Conservation (phyloP, 106 monocot genomes). For the Allium cepa region DNA sequence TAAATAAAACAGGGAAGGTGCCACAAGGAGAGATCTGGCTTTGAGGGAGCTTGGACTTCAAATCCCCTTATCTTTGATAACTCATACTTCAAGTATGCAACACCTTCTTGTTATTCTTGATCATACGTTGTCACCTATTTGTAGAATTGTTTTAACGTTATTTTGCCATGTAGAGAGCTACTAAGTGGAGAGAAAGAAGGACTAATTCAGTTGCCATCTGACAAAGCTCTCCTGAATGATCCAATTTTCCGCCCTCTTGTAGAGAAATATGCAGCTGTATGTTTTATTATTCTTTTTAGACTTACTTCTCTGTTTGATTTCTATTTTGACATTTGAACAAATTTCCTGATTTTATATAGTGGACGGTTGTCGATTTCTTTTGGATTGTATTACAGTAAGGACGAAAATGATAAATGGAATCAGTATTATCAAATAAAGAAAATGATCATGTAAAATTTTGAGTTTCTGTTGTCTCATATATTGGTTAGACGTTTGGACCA, state of each 20-base stretch:
- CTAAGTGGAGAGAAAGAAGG: slow-evolving; percentile 82
- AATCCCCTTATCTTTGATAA: slow-evolving; percentile 73
- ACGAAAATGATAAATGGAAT: not conserved
- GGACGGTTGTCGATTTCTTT: too few relatives aligned
- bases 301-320: not conserved
- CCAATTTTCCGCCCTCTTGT: slow-evolving; percentile 78
- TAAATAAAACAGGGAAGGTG: slow-evolving; percentile 51
- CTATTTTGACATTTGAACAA: not conserved
- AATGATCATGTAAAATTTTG: not conserved
- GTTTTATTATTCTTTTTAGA: slow-evolving; percentile 4
- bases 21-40: slow-evolving; percentile 82
- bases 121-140: not conserved
- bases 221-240: slow-evolving; percentile 80
- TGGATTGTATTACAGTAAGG: too few relatives aligned
- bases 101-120: not conserved
- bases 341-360: too few relatives aligned
- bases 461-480: not conserved
- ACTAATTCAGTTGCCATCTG: slow-evolving; percentile 73
- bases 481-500: not conserved
- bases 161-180: slow-evolving; percentile 45
- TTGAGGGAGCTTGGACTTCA: slow-evolving; percentile 72
- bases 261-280: slow-evolving; percentile 77
- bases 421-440: not conserved
- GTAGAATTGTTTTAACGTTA: not conserved
- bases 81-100: slow-evolving; percentile 53